These are phyloP conservation scores for Panicum miliaceum DNA, from an alignment of 176 grass and related monocot genomes.

Conservation along the genomic window DNA sequence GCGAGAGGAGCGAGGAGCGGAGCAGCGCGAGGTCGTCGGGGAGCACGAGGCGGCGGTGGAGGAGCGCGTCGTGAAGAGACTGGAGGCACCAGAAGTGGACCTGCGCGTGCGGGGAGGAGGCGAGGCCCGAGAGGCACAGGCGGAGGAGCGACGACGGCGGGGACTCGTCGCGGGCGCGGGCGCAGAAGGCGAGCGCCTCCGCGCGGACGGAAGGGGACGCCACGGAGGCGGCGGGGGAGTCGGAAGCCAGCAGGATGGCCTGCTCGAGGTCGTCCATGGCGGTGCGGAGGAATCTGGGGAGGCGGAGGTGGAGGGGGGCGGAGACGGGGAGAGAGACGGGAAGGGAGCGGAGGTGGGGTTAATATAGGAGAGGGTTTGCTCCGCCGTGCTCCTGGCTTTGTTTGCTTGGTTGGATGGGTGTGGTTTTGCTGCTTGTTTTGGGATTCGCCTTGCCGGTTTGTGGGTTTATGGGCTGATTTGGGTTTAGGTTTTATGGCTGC, in stretches of 20 bases:
- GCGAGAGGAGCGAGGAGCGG: conserved; percentile 79
- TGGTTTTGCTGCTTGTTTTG: conserved; percentile 23
- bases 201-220: conserved; percentile 60
- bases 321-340: conserved; percentile 19
- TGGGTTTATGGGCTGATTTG: conserved; percentile 39
- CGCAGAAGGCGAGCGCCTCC: conserved; percentile 83
- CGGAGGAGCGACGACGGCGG: conserved; percentile 69
- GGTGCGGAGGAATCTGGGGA: conserved; percentile 55
- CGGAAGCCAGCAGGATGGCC: conserved; percentile 82
- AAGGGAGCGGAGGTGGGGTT: conserved; percentile 27
- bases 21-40: conserved; percentile 59
- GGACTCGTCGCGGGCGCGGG: conserved; percentile 61
- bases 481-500: neutral
- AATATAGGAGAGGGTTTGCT: conserved; percentile 62
- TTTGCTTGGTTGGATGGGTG: neutral
- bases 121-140: conserved; percentile 81
- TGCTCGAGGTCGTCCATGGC: conserved; percentile 96
- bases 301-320: neutral
- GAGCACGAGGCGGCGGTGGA: conserved; percentile 58
- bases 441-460: neutral
- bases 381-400: conserved; percentile 2
- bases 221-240: conserved; percentile 50
- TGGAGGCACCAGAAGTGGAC: conserved; percentile 98
- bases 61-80: conserved; percentile 70
- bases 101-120: conserved; percentile 54